Conservation (phyloP, 345 rosid genomes). For the Erysimum cheiranthoides region DNA sequence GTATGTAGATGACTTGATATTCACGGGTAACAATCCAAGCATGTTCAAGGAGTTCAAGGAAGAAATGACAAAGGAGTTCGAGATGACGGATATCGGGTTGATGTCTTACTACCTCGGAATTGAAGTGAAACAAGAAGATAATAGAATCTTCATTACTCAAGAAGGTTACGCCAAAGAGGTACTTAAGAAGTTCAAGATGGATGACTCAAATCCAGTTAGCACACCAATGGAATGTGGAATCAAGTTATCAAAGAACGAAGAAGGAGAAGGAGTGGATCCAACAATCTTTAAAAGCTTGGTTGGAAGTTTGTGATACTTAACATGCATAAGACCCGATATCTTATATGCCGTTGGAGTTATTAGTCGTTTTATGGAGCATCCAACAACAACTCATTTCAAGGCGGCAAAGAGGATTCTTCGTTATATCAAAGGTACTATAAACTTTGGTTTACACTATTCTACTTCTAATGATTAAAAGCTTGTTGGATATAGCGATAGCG, state of each 20-base stretch:
- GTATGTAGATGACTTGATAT: conserved; percentile 12
- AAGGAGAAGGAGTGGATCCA: conserved; percentile 6
- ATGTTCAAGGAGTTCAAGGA: neutral
- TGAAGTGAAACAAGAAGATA: conserved; percentile 3
- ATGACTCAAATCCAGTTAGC: neutral
- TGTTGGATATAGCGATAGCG: too few species aligned
- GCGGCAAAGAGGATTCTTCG: neutral
- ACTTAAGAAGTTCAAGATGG: neutral
- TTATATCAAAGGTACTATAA: neutral
- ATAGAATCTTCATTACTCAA: conserved; percentile 2
- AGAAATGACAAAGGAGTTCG: conserved; percentile 3
- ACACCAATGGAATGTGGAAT: neutral
- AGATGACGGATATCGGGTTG: neutral
- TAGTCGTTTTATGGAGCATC: neutral
- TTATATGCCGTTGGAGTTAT: neutral
- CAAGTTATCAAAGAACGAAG: neutral
- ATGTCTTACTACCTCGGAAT: conserved; percentile 14
- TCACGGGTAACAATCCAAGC: neutral
- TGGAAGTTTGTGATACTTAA: neutral
- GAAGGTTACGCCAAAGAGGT: neutral
- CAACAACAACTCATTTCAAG: neutral
- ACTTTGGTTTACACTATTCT: neutral
- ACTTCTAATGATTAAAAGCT: neutral
- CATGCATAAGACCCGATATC: neutral
- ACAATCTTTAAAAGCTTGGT: conserved; percentile 2